Base-by-base conservation (phyloP, 192 early-diverging fungal genomes). In the Coemansia sp. region DNA sequence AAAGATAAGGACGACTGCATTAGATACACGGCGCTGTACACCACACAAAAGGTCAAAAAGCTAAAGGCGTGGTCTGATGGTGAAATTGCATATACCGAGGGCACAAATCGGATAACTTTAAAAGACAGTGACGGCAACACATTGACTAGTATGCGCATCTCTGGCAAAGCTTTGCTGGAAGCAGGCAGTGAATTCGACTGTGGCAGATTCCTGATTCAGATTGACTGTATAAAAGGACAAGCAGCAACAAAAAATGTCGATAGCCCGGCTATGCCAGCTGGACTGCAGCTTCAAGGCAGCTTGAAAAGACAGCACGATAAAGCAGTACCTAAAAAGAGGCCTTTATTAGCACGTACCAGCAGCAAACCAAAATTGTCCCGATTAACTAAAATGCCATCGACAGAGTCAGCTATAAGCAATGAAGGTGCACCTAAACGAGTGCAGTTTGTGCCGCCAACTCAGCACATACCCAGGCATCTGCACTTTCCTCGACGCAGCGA, bases 31-130 rank as follows among this genome's bases (percentile, higher is more conserved):
- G 59, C 61, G 4, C 66, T 79, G 10, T 73, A 70, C 39, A 79
- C 77, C 5, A 65, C 62, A 10, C 77, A 79, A 47, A 79, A 73
- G 41, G 41, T 49, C 2, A 73, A 79, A 31, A 79, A 79, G 57
- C 53, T 61, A 26, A 79, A 79, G 57, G 49, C 70, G 26, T 79
- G 77, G 77, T 55, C 65, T 5, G 77, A 79, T 23, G 77, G 77
- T 5, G 58, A 44, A 15, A 30, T 69, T 44, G 12, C 26, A 21
- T 54, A 53, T 15, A 36, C 48, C 11, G 39, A 53, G 7, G 35
- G 15, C 31, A 61, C 61, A 18, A 45, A 50, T 11, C 61, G 55
- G 38, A 51, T 69, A 28, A 47, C 51, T 2, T 59, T 76, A n/a
- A 65, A 61, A 36, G 55, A 47, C 23, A 57, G 69, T 4, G 57